Conservation (phyloP, 1,284 basidiomycete species). For the Austroboletus novae-zelandiae region DNA sequence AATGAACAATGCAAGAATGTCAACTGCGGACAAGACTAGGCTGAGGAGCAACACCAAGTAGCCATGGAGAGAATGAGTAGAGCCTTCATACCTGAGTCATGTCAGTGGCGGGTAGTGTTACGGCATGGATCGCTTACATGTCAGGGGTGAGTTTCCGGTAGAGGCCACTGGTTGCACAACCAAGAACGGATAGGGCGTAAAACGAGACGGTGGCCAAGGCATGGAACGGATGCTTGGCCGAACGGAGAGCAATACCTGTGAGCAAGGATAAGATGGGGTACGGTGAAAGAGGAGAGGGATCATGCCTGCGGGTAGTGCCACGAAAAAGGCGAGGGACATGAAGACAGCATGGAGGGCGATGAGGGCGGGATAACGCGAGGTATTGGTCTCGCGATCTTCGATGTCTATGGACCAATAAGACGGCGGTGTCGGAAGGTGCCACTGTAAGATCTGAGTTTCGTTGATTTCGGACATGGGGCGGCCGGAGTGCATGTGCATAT, state of each 20-base stretch:
- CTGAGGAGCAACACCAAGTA: conserved; percentile 59
- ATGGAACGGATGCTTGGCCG: conserved; percentile 65
- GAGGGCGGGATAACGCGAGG: conserved; percentile 55
- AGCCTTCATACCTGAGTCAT: conserved; percentile 63
- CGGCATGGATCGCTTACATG: conserved; percentile 51
- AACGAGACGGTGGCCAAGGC: conserved; percentile 56
- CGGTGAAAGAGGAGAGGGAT: conserved; percentile 19
- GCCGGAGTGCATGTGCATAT: conserved; percentile 46
- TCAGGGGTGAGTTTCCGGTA: conserved; percentile 77
- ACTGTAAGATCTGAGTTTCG: conserved; percentile 64
- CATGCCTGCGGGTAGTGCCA: conserved; percentile 71
- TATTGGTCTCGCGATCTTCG: conserved; percentile 46
- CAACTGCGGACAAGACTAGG: conserved; percentile 54
- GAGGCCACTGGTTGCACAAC: conserved; percentile 59
- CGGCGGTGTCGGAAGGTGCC: conserved; percentile 65
- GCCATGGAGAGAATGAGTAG: conserved; percentile 61
- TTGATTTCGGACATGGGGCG: conserved; percentile 62
- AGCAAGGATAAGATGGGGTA: background rate
- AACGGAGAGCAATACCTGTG: conserved; percentile 71
- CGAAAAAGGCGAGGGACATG: conserved; percentile 76
- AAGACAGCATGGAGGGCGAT: conserved; percentile 65
- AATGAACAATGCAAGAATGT: conserved; percentile 46
- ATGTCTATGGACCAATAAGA: conserved; percentile 80
- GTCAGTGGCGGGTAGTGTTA: conserved; percentile 6
- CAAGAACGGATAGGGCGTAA: conserved; percentile 53